These are phyloP conservation scores for Litsea cubeba DNA, from an alignment of 164 flowering plant species.

Conservation along the genomic window DNA sequence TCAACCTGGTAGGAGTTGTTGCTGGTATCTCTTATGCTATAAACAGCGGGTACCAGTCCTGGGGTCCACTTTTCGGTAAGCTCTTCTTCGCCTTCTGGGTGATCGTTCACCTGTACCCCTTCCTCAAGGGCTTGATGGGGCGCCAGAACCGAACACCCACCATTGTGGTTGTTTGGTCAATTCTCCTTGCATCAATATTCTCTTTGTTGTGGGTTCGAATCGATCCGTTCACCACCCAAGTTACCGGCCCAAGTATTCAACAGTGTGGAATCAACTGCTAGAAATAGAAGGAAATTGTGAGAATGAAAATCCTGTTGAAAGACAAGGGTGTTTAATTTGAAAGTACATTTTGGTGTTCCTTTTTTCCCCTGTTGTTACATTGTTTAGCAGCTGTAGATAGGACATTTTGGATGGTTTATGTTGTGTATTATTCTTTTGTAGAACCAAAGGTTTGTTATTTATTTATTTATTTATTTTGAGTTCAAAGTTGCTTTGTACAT, in stretches of 20 bases:
- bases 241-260: constrained; percentile 21
- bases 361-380: background rate
- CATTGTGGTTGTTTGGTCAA: constrained; percentile 29
- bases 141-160: constrained; percentile 36
- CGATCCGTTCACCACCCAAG: constrained; percentile 28
- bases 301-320: background rate
- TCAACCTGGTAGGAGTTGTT: constrained; percentile 28
- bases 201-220: constrained; percentile 30
- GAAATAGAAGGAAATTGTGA: constrained; percentile 2
- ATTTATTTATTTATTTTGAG: no score
- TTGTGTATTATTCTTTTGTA: constrained; percentile 9
- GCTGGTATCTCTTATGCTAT: constrained; percentile 31
- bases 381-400: constrained; percentile 4
- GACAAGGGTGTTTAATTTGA: background rate
- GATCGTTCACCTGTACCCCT: constrained; percentile 34
- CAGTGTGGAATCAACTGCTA: constrained; percentile 29
- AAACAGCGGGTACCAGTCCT: constrained; percentile 28
- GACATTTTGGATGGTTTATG: constrained; percentile 1
- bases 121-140: constrained; percentile 34
- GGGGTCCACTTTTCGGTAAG: constrained; percentile 35
- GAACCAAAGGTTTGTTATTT: background rate
- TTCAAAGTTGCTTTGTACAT: no score
- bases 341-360: background rate
- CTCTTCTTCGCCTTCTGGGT: constrained; percentile 36
- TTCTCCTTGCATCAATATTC: constrained; percentile 35